phyloP scores from a whole-genome alignment of 768 basidiomycete genomes.

The Mycena haematopus region DNA sequence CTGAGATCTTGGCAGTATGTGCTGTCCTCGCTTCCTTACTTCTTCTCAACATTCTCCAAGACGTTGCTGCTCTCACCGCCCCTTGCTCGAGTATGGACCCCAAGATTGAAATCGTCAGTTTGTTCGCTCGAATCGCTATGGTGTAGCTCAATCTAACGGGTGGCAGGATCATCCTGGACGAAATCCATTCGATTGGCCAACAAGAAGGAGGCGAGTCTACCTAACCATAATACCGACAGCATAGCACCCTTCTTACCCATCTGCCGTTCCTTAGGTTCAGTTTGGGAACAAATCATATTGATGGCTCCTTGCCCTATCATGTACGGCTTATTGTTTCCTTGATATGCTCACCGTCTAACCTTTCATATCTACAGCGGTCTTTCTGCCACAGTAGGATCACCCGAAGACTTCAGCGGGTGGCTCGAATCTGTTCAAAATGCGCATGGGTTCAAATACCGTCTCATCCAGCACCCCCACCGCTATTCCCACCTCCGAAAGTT shows the following conservation, averaged over 20 bases:
- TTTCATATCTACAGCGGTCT: conserved; percentile 54
- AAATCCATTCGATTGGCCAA: conserved; percentile 73
- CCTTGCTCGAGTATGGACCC: conserved; percentile 65
- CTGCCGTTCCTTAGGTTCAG: conserved; percentile 33
- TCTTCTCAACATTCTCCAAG: neutral
- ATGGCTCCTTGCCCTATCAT: conserved; percentile 76
- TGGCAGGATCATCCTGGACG: conserved; percentile 69
- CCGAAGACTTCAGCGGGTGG: conserved; percentile 71
- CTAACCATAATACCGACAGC: neutral
- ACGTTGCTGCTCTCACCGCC: conserved; percentile 68
- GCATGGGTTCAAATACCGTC: conserved; percentile 63
- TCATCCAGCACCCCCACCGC: conserved; percentile 69
- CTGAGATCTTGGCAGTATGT: conserved; percentile 67
- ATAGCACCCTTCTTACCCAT: neutral
- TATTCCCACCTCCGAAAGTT: conserved; percentile 80
- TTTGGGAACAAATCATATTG: conserved; percentile 79
- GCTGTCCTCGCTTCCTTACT: neutral
- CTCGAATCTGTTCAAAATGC: conserved; percentile 64
- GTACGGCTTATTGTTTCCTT: conserved; percentile 44
- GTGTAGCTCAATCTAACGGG: neutral
- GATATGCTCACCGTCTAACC: neutral
- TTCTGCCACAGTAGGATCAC: conserved; percentile 73
- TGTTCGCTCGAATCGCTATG: neutral
- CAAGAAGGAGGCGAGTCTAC: conserved; percentile 61
- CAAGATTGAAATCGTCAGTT: conserved; percentile 62